Evolutionary conservation across 371 early-diverging fungal species (phyloP).

Genomic region (Zychaea mexicana): DNA sequence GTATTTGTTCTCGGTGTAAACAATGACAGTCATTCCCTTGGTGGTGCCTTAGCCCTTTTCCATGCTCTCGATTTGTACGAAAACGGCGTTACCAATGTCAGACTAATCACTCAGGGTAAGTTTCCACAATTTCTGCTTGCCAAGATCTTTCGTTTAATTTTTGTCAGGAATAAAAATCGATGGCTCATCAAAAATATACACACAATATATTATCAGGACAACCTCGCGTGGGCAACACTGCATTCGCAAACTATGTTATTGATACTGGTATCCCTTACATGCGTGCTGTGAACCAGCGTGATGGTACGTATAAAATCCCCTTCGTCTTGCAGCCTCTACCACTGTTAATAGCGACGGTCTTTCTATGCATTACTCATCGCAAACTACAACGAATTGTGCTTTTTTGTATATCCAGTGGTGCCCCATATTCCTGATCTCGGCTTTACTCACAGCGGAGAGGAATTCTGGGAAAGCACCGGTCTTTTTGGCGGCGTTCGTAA

Average conservation of each 20-base stretch:
- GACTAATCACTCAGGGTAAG: not conserved
- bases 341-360: no score
- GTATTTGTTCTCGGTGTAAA: no score
- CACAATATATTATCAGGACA: slow-evolving; percentile 28
- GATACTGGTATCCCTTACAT: slow-evolving; percentile 13
- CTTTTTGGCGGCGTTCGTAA: slow-evolving; percentile 9
- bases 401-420: slow-evolving; percentile 7
- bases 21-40: slow-evolving; percentile 24
- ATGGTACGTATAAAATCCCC: slow-evolving; percentile 19
- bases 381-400: not conserved
- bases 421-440: slow-evolving; percentile 15
- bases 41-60: slow-evolving; percentile 20
- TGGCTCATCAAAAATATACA: no score
- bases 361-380: no score
- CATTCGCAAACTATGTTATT: slow-evolving; percentile 22
- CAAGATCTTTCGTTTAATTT: no score
- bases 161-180: no score
- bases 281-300: slow-evolving; percentile 23
- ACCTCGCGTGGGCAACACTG: slow-evolving; percentile 21
- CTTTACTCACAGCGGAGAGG: slow-evolving; percentile 16
- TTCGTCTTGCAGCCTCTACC: no score
- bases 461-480: slow-evolving; percentile 14
- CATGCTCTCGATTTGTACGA: slow-evolving; percentile 24
- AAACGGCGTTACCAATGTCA: slow-evolving; percentile 3
- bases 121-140: no score